Evolutionary conservation across 768 basidiomycete genomes (phyloP), one percentile per base, ranked within the genome.

Genomic region (Lentinus tigrinus): DNA sequence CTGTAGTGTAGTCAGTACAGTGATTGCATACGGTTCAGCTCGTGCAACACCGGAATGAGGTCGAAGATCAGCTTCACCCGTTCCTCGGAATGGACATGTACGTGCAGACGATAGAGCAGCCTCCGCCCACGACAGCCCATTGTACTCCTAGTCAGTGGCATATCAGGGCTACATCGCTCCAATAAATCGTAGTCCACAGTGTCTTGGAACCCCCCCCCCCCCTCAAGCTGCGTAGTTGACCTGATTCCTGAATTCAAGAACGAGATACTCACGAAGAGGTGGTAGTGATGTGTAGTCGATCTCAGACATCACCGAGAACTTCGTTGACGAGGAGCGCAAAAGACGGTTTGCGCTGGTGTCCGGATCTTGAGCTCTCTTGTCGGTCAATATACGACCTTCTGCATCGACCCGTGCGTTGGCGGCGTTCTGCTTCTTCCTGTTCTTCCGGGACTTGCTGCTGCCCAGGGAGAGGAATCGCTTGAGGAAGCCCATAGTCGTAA

Each of bases 241-340:
- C 9, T 42, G 40, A 17, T n/a, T 42, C n/a, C n/a, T n/a, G 16
- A 24, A 38, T 8, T 37, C 56, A 42, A 71, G 47, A 54, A 37
- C 24, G 11, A 40, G 43, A 16, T 24, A 79, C 90, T 75, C 67
- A 92, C 90, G 88, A 60, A 91, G 72, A 52, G 88, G 87, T 21
- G 88, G 85, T 9, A 91, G 69, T 48, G 80, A 75, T 23, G 76
- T 67, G 64, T 85, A 82, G 65, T 85, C 82, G 9, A 80, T 69
- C 63, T 85, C 85, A 8, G 81, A 70, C 28, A 81, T 81, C 31
- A 83, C 79, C 4, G 80, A 75, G 70, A 78, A 86, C 46, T 86
- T 82, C 38, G 87, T 81, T 4, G 91, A 91, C 14, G 88, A 85
- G 1, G 89, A 89, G 43, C 90, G 82, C 36, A 93, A 69, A 14